These are phyloP conservation scores for Pleurotus giganteus DNA, from an alignment of 768 basidiomycete species.

Conservation along the genomic window DNA sequence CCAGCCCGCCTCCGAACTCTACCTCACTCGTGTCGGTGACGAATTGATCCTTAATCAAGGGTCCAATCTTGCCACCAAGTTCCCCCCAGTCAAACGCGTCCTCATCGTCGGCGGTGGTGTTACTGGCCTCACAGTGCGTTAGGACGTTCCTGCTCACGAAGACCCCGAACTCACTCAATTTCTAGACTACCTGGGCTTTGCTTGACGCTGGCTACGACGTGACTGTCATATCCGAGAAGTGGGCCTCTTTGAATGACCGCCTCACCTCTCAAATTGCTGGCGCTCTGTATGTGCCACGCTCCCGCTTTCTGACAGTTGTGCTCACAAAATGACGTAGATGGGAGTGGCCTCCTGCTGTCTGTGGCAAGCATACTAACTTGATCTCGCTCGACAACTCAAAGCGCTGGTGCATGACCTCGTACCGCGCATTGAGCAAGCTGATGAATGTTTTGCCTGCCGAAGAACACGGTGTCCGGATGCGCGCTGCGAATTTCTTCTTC, in stretches of 20 bases:
- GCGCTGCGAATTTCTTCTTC: constrained; percentile 34
- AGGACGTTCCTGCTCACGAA: too few relatives aligned
- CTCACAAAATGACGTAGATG: constrained; percentile 21
- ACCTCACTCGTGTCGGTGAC: background rate
- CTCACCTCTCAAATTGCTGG: constrained; percentile 24
- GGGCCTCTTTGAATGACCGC: constrained; percentile 16
- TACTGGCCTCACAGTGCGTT: background rate
- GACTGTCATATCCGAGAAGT: constrained; percentile 27
- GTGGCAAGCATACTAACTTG: constrained; percentile 34
- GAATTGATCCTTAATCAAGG: background rate
- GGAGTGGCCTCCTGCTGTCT: constrained; percentile 39
- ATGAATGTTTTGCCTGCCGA: constrained; percentile 17
- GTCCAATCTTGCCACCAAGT: background rate
- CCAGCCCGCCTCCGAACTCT: background rate
- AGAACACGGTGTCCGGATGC: constrained; percentile 31
- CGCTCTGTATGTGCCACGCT: constrained; percentile 20
- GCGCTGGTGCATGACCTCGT: constrained; percentile 34
- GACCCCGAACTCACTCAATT: background rate
- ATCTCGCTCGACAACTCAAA: constrained; percentile 32
- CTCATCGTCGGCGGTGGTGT: background rate
- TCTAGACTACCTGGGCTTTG: constrained; percentile 27
- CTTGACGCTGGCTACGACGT: constrained; percentile 33
- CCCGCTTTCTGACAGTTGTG: background rate
- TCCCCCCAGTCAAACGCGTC: background rate
- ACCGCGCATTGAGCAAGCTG: constrained; percentile 27